These are phyloP conservation scores for Syzygium aromaticum DNA, from an alignment of 345 rosid genomes.

Conservation along the genomic window DNA sequence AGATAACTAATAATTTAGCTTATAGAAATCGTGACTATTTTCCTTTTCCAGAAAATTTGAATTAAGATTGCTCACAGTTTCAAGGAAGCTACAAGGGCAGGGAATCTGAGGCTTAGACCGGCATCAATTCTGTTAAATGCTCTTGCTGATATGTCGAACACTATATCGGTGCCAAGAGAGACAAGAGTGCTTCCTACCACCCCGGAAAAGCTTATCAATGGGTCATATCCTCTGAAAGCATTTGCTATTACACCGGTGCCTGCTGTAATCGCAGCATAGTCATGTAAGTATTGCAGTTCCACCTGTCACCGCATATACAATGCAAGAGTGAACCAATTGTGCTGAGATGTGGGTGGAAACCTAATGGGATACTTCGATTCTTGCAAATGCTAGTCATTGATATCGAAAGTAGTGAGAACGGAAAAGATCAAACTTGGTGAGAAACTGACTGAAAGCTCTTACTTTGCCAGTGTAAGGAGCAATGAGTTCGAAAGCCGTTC, in stretches of 20 bases:
- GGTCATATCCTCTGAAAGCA: constrained; percentile 16
- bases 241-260: constrained; percentile 23
- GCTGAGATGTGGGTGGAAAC: background rate
- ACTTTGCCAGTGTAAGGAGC: constrained; percentile 41
- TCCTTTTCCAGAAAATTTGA: background rate
- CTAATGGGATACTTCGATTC: background rate
- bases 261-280: constrained; percentile 30
- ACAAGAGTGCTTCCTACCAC: constrained; percentile 24
- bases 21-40: background rate
- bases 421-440: background rate
- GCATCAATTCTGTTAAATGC: constrained; percentile 19
- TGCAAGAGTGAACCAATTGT: background rate
- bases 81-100: constrained; percentile 29
- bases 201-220: constrained; percentile 28
- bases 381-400: background rate
- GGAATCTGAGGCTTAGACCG: constrained; percentile 31
- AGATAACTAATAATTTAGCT: background rate
- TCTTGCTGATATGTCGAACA: constrained; percentile 15
- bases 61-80: constrained; percentile 27
- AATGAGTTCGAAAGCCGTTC: constrained; percentile 24
- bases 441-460: background rate
- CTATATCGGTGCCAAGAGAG: constrained; percentile 29
- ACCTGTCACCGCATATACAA: constrained; percentile 13
- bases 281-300: constrained; percentile 28
- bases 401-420: background rate